Evolutionary conservation across 805 yeast species (phyloP).

Genomic region (Cyberlindnera meyerae): DNA sequence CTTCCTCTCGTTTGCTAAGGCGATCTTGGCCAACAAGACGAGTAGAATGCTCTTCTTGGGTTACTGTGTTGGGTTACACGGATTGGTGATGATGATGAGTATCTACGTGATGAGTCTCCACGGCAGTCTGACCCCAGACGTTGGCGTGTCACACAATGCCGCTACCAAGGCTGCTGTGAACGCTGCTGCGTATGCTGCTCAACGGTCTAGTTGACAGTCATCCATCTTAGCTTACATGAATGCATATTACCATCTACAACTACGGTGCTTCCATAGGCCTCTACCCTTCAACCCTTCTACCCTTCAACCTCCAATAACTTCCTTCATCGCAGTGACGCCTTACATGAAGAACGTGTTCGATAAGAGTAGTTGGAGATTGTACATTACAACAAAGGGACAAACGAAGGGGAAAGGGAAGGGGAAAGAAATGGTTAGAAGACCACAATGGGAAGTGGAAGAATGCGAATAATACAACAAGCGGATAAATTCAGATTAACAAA

Average conservation of each 20-base stretch:
- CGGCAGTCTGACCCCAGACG: slow-evolving; percentile 24
- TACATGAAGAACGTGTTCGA: too few relatives aligned
- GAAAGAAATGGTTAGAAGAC: neutral
- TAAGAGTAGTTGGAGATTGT: too few relatives aligned
- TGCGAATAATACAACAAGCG: too few relatives aligned
- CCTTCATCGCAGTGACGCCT: too few relatives aligned
- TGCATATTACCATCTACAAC: neutral
- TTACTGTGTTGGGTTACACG: slow-evolving; percentile 73
- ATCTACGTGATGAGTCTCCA: slow-evolving; percentile 46
- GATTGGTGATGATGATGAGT: slow-evolving; percentile 61
- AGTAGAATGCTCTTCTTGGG: slow-evolving; percentile 68
- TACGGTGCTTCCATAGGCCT: too few relatives aligned
- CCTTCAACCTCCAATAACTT: too few relatives aligned
- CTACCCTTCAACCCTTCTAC: too few relatives aligned
- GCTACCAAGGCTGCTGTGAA: neutral
- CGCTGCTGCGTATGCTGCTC: too few relatives aligned
- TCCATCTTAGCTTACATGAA: neutral
- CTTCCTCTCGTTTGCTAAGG: slow-evolving; percentile 66
- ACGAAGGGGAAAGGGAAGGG: neutral
- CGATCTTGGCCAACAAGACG: slow-evolving; percentile 67
- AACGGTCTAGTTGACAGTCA: neutral
- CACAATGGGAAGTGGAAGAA: too few relatives aligned
- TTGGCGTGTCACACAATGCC: slow-evolving; percentile 8
- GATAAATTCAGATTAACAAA: too few relatives aligned
- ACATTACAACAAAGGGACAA: slow-evolving; percentile 12